Evolutionary conservation across 1,139 yeast genomes (phyloP).

Genomic region (Protomyces arabidopsidicola): DNA sequence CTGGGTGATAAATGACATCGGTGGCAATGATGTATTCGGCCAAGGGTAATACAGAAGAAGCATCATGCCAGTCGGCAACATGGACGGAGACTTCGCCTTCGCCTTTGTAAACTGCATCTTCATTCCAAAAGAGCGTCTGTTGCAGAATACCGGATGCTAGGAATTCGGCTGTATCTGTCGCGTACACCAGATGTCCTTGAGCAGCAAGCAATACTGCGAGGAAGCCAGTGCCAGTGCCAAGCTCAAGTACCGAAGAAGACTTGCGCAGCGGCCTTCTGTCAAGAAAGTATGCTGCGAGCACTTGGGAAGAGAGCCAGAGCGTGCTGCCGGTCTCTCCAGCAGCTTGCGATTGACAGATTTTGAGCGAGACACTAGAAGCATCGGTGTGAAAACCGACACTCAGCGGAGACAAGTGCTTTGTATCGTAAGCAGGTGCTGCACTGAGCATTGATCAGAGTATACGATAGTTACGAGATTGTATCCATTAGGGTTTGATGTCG

Average conservation of each 20-base stretch:
- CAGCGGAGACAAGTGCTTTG: conserved; percentile 2
- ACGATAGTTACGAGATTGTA: too few relatives aligned
- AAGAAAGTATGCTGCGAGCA: conserved; percentile 6
- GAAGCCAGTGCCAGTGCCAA: conserved; percentile 22
- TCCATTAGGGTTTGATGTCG: too few relatives aligned
- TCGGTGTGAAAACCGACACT: neutral
- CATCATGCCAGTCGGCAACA: neutral
- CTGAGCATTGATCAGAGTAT: neutral
- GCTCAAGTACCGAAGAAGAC: conserved; percentile 3
- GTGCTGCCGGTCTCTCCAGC: conserved; percentile 24
- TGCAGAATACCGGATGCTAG: neutral
- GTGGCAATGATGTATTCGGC: neutral
- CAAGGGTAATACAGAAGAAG: neutral
- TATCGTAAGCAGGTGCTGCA: conserved; percentile 12
- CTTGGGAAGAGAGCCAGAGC: conserved; percentile 12
- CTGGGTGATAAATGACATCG: conserved; percentile 10
- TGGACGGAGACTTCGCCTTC: neutral
- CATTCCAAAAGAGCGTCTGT: neutral
- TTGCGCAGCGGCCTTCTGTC: neutral
- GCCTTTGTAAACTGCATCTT: neutral
- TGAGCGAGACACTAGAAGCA: neutral
- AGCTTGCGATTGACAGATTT: neutral
- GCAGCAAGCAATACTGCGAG: neutral
- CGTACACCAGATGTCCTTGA: conserved; percentile 3
- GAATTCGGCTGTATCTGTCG: conserved; percentile 2